Evolutionary conservation across 352 stramenopile genomes (phyloP).

Genomic region (Pythium rhizo-oryzae): DNA sequence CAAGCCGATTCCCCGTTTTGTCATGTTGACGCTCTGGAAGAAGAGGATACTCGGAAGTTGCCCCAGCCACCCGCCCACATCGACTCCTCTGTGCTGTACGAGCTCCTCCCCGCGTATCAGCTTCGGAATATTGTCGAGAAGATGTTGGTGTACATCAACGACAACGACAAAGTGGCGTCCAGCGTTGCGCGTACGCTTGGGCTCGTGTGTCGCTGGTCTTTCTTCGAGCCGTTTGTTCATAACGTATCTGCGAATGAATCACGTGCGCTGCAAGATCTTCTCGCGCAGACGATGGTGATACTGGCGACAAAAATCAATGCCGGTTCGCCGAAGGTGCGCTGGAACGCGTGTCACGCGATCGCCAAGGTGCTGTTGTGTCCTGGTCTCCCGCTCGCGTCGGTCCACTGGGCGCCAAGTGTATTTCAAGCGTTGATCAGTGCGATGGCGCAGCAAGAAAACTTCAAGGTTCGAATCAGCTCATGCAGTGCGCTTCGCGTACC

Average conservation of each 20-base stretch:
- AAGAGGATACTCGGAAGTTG: not conserved
- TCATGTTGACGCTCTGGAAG: no score
- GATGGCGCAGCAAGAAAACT: conserved; percentile 87
- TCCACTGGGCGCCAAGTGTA: conserved; percentile 73
- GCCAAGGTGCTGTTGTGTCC: conserved; percentile 85
- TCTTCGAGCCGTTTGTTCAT: conserved; percentile 59
- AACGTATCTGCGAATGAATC: conserved; percentile 38
- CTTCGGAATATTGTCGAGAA: conserved; percentile 77
- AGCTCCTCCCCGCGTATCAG: conserved; percentile 64
- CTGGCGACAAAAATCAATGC: conserved; percentile 76
- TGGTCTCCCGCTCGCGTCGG: conserved; percentile 69
- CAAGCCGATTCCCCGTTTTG: not conserved
- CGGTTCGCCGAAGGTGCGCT: conserved; percentile 83
- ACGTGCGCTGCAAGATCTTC: conserved; percentile 48
- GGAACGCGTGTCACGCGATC: conserved; percentile 89
- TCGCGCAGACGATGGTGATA: conserved; percentile 71
- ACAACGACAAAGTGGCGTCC: conserved; percentile 90
- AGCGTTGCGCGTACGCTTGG: conserved; percentile 82
- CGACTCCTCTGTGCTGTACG: conserved; percentile 45
- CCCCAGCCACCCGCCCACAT: not conserved
- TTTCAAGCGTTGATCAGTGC: conserved; percentile 80
- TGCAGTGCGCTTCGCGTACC: conserved; percentile 78
- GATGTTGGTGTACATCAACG: conserved; percentile 83
- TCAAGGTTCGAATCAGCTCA: conserved; percentile 88
- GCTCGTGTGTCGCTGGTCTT: conserved; percentile 81